phyloP scores from a whole-genome alignment of 345 rosid species.

The Gynandropsis gynandra region DNA sequence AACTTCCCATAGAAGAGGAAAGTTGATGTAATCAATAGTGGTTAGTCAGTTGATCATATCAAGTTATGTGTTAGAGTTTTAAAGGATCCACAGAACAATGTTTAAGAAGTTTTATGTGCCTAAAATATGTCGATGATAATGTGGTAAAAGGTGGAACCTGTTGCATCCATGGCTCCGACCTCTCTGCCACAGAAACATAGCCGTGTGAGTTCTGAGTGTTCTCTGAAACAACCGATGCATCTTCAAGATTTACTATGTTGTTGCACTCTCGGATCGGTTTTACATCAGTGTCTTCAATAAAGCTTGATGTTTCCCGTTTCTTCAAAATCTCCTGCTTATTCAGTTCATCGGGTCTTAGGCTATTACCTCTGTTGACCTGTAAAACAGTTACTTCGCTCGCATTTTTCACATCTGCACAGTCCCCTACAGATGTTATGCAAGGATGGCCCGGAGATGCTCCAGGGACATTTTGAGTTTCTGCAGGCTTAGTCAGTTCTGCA shows the following conservation, averaged over 20 bases:
- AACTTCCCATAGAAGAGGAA: neutral
- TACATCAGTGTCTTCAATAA: neutral
- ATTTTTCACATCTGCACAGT: neutral
- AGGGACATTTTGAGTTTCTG: neutral
- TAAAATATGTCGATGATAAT: conserved; percentile 1
- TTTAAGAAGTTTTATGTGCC: neutral
- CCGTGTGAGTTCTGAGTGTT: conserved; percentile 7
- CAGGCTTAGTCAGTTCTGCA: neutral
- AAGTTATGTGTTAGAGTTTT: too few relatives aligned
- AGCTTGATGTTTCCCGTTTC: neutral
- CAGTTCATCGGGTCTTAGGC: neutral
- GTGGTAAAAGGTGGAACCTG: conserved; percentile 18
- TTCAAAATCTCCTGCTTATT: neutral
- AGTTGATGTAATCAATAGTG: neutral
- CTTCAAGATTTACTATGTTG: neutral
- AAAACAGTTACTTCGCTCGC: neutral
- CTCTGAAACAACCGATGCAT: conserved; percentile 10
- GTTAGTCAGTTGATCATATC: neutral
- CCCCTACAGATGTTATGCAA: neutral
- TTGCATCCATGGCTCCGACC: conserved; percentile 15
- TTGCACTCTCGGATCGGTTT: conserved; percentile 5
- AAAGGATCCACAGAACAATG: too few relatives aligned
- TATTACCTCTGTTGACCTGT: conserved; percentile 11
- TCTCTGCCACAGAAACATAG: too few relatives aligned
- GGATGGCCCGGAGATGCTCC: conserved; percentile 6